Evolutionary conservation across 495 filamentous ascomycete genomes (phyloP).

Genomic region (Penicillium goetzii): DNA sequence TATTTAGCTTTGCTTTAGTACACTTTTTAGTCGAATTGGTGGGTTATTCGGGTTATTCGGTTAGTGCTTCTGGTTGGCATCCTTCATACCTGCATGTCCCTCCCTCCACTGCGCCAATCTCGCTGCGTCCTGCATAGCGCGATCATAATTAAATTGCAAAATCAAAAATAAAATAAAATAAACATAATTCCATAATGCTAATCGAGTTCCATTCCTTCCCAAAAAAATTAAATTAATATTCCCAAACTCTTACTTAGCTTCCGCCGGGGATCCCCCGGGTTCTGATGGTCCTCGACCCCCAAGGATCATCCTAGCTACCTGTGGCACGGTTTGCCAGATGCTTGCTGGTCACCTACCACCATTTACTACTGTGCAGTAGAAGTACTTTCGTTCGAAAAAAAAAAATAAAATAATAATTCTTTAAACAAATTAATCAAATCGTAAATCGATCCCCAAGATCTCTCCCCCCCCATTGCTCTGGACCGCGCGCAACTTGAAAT

Average conservation of each 20-base stretch:
- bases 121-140: slow-evolving; percentile 5
- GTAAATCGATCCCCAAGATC: slow-evolving; percentile 2
- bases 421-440: not conserved
- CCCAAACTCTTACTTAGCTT: not conserved
- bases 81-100: slow-evolving; percentile 6
- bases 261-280: slow-evolving; percentile 30
- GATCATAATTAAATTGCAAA: slow-evolving; percentile 4
- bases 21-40: not conserved
- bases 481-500: slow-evolving; percentile 23
- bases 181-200: not conserved
- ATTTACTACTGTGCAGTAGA: too few species aligned
- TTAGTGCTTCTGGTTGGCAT: slow-evolving; percentile 8
- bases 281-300: slow-evolving; percentile 24
- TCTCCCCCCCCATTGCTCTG: slow-evolving; percentile 13
- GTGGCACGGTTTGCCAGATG: slow-evolving; percentile 12
- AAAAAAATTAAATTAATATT: slow-evolving; percentile 1
- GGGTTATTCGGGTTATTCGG: not conserved
- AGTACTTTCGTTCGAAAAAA: not conserved
- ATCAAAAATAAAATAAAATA: slow-evolving; percentile 5
- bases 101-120: slow-evolving; percentile 6
- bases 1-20: not conserved
- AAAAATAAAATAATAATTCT: too few species aligned
- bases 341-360: slow-evolving; percentile 14
- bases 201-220: not conserved
- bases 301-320: slow-evolving; percentile 42